phyloP scores from a whole-genome alignment of 495 filamentous ascomycete species.

The Neurospora sp. region DNA sequence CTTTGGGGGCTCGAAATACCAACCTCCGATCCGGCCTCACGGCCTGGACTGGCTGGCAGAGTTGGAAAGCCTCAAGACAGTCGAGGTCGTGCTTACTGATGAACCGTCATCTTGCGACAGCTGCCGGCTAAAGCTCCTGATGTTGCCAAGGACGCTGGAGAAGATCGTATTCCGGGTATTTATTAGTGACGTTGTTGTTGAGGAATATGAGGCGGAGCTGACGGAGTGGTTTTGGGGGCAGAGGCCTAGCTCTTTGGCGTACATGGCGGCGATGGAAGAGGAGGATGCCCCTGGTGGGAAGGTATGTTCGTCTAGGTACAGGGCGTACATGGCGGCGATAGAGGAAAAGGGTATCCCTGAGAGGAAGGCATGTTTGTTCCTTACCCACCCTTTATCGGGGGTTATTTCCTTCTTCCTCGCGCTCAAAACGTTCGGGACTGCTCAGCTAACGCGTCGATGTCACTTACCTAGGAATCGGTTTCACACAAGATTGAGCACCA shows the following conservation, averaged over 20 bases:
- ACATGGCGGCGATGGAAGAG: not conserved
- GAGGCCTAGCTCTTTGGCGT: not conserved
- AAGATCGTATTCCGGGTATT: not conserved
- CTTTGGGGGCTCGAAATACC: not conserved
- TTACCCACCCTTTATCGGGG: not conserved
- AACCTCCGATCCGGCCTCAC: not conserved
- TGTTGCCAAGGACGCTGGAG: not conserved
- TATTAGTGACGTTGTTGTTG: not conserved
- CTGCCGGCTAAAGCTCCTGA: not conserved
- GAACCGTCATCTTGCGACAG: not conserved
- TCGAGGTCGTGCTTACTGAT: not conserved
- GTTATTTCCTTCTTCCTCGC: not conserved
- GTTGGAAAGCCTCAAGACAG: not conserved
- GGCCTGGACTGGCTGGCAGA: not conserved
- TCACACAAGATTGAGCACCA: not conserved
- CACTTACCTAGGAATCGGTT: not conserved
- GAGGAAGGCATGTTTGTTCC: not conserved
- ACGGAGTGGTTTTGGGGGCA: not conserved
- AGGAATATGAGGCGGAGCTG: not conserved
- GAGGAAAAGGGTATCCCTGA: not conserved
- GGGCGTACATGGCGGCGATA: not conserved
- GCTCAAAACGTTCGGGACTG: not conserved
- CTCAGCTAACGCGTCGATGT: not conserved
- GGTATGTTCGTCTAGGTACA: not conserved
- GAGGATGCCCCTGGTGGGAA: not conserved